These are phyloP conservation scores for Claviceps cyperi DNA, from an alignment of 2,329 filamentous ascomycete genomes.

Conservation along the genomic window DNA sequence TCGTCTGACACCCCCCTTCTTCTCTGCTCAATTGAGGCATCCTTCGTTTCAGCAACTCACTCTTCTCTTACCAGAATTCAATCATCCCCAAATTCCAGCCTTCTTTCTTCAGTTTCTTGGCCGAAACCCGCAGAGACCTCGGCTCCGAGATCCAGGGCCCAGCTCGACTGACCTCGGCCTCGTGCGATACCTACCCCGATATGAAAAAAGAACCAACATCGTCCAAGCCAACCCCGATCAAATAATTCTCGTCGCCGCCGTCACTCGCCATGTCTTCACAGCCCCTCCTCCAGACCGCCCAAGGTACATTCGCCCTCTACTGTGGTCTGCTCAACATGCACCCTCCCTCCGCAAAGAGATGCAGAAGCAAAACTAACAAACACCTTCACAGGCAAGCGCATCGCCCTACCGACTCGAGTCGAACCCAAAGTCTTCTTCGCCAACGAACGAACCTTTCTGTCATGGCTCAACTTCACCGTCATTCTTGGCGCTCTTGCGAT, in stretches of 20 bases:
- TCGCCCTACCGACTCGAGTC: conserved; percentile 92
- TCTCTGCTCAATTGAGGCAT: too few relatives aligned
- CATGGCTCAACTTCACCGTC: conserved; percentile 99
- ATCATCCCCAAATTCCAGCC: neutral
- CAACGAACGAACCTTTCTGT: conserved; percentile 97
- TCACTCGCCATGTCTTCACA: conserved; percentile 72
- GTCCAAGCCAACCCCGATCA: neutral
- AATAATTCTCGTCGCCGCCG: neutral
- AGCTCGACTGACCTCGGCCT: neutral
- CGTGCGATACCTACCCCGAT: neutral
- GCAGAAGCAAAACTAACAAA: conserved; percentile 7
- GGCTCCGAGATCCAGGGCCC: neutral
- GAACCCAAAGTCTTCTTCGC: conserved; percentile 99
- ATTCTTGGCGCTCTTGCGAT: conserved; percentile 93
- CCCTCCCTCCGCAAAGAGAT: too few relatives aligned
- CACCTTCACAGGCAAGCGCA: conserved; percentile 72
- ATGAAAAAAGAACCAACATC: neutral
- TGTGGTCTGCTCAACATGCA: neutral
- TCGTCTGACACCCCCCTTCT: too few relatives aligned
- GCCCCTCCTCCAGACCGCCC: conserved; percentile 86
- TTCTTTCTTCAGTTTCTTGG: neutral
- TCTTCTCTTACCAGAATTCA: neutral
- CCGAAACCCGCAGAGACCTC: neutral
- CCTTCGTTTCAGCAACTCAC: too few relatives aligned
- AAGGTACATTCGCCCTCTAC: conserved; percentile 44